These are phyloP conservation scores for Melampsora americana DNA, from an alignment of 1,284 basidiomycete genomes.

Conservation along the genomic window DNA sequence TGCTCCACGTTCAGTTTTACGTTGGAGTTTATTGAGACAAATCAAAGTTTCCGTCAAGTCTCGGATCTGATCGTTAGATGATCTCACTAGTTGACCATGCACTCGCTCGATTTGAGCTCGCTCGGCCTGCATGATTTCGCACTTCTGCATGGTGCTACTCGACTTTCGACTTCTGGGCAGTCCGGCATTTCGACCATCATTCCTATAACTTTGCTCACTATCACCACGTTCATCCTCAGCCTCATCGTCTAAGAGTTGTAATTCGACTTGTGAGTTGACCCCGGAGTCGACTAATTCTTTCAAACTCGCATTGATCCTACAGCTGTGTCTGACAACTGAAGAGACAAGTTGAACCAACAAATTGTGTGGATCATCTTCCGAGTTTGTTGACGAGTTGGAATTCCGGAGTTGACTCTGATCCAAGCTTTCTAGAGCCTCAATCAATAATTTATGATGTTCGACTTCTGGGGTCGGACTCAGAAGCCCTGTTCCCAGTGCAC, in stretches of 20 bases:
- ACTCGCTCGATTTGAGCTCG: constrained; percentile 11
- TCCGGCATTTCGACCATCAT: neutral
- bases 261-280: constrained; percentile 33
- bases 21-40: constrained; percentile 23
- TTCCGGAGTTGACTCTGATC: constrained; percentile 3
- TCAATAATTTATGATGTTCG: constrained; percentile 33
- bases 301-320: constrained; percentile 30
- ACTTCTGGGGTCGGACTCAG: constrained; percentile 36
- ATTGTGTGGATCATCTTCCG: neutral
- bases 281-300: constrained; percentile 15
- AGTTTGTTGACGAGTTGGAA: too few species aligned
- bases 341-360: constrained; percentile 15
- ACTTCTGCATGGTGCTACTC: neutral
- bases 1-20: constrained; percentile 8
- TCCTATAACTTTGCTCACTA: neutral
- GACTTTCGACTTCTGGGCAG: neutral
- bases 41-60: constrained; percentile 39
- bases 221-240: constrained; percentile 7
- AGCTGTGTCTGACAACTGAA: constrained; percentile 35
- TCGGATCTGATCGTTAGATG: constrained; percentile 42
- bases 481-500: constrained; percentile 14
- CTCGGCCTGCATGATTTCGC: constrained; percentile 13
- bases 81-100: constrained; percentile 12
- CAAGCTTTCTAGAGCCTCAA: constrained; percentile 30
- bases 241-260: constrained; percentile 30